Percentiles rank a stretch among this genome's conserved stretches.
These are phyloP conservation scores for Nemania sp. DNA, from an alignment of 2,329 filamentous ascomycete genomes.

Conservation along the genomic window DNA sequence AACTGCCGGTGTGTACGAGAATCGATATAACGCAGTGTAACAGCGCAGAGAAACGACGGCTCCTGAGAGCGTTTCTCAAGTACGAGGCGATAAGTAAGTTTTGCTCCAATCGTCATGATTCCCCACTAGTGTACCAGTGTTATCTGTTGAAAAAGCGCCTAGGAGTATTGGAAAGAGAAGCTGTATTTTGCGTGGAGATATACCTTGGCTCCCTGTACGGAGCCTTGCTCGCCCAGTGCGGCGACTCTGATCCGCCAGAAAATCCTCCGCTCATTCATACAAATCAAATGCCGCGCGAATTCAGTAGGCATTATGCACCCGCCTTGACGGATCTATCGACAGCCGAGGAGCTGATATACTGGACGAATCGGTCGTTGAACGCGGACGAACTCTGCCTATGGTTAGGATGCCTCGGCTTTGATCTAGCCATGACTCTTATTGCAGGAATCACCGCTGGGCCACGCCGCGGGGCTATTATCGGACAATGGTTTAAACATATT, in stretches of 20 bases:
- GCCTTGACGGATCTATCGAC: not conserved
- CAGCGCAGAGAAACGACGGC: not conserved
- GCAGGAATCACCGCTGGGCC: conserved; percentile 1
- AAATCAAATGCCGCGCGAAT: not conserved
- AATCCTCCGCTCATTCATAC: not conserved
- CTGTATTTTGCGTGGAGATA: conserved; percentile 9
- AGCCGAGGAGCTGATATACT: not conserved
- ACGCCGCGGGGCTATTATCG: not conserved
- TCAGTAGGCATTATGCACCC: not conserved
- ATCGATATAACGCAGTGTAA: conserved; percentile 1
- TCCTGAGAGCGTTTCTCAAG: conserved; percentile 7
- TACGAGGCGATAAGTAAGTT: conserved; percentile 10
- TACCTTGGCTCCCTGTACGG: conserved; percentile 8
- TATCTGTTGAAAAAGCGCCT: not conserved
- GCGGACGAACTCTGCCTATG: conserved; percentile 6
- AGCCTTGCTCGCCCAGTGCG: conserved; percentile 5
- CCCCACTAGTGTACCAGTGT: not conserved
- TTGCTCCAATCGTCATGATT: not conserved
- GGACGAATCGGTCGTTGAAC: not conserved
- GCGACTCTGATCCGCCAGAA: conserved; percentile 8
- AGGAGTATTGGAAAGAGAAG: not conserved
- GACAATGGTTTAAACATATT: conserved; percentile 8
- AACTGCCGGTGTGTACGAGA: not conserved
- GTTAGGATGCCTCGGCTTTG: conserved; percentile 5
- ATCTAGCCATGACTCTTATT: conserved; percentile 2